Base-by-base conservation (phyloP, 345 rosid species). In the Schrenkiella parvula region DNA sequence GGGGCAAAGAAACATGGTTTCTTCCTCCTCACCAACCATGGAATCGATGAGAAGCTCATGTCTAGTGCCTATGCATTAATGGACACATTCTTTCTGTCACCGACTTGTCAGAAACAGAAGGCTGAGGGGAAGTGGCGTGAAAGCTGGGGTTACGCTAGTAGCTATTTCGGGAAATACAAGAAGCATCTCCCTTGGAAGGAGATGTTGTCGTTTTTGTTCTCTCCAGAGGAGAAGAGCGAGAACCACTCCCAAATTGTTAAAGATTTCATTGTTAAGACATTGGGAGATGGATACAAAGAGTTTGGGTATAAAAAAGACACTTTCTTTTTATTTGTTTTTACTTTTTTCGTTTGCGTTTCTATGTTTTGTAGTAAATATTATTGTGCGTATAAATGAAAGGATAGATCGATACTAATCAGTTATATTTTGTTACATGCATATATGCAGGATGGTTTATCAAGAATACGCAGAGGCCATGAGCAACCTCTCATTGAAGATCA, bases 1-100 rank as follows among this genome's bases (percentile, higher is more conserved):
- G 65, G 34, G 4, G 19, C 65, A 60, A 39, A 23, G 31, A 5
- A 59, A 59, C 65, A 59, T 23, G 65, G 65, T 38, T 60, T 60
- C 48, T 60, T 60, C 65, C n/a, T 60, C 23, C 48, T 60, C 34
- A 60, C 21, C 22, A 60, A 60, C 48, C 65, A 60, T 9, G 65
- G 65, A 60, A 21, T 60, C 65, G 50, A 39, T 39, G 65, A 60
- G 65, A 23, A 6, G 22, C 65, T 60, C 21, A 14, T 60, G 65
- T 60, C 48, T 39, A 8, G 21, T 39, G 65, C 65, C 0, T n/a
- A 42, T 23, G 39, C 32, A 22, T 9, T 9, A 10, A 39, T 60
- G 65, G 48, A 39, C 48, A 59, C 28, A 59, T 59, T 57, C 63
- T 57, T 35, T 13, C 35, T 35, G 28, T 19, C 44, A 13, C 44